These are phyloP conservation scores for Trametes punicea DNA, from an alignment of 768 basidiomycete species.

Conservation along the genomic window DNA sequence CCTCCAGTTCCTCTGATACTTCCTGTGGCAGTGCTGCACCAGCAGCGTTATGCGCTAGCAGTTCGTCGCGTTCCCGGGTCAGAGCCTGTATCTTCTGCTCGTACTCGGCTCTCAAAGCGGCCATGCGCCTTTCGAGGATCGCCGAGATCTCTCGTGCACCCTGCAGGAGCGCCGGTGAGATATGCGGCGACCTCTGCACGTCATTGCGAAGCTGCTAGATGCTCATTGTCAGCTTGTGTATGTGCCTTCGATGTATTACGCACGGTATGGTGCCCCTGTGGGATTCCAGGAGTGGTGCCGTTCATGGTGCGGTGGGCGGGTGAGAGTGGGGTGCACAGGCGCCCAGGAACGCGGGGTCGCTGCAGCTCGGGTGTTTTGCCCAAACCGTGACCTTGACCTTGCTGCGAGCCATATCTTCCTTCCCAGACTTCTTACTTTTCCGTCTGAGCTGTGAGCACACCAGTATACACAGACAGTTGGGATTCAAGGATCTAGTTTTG, in stretches of 20 bases:
- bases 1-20: background rate
- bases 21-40: background rate
- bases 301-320: background rate
- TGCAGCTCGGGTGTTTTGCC: background rate
- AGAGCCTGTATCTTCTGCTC: constrained; percentile 1
- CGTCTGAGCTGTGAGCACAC: too few relatives aligned
- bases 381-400: background rate
- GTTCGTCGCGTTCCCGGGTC: background rate
- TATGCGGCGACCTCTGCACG: background rate
- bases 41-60: background rate
- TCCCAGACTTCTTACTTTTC: too few relatives aligned
- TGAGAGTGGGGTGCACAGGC: background rate
- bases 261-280: too few relatives aligned
- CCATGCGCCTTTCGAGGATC: constrained; percentile 2
- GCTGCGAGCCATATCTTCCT: background rate
- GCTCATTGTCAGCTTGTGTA: background rate
- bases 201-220: background rate
- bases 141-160: constrained; percentile 1
- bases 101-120: background rate
- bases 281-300: too few relatives aligned
- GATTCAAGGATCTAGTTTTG: too few relatives aligned
- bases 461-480: too few relatives aligned
- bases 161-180: constrained; percentile 4
- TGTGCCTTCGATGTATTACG: too few relatives aligned
- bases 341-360: background rate